Evolutionary conservation across 106 monocot genomes (phyloP), one percentile per base, ranked within the genome.

Genomic region (Allium fistulosum): DNA sequence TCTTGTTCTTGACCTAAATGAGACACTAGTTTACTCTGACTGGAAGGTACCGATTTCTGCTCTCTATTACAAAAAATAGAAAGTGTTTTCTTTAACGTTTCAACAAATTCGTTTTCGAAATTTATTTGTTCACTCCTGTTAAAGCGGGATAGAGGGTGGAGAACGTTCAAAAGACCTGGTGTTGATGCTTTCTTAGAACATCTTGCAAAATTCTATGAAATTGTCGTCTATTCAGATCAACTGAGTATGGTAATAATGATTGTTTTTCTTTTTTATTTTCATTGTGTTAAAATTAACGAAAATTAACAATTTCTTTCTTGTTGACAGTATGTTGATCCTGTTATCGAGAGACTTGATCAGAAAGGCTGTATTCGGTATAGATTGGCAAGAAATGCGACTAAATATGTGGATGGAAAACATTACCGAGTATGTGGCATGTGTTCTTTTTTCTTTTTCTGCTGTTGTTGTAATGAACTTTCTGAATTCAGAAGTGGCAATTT

Each of bases 121-220:
- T 65, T 17, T 66, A 37, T 2, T 69, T 16, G 17, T 17, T 14
- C 46, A n/a, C 69, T 46, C 57, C 71, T 62, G 74, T 47, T 61
- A 59, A 71, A 99, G 97, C 88, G 97, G 75, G 97, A 99, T 7
- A 87, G 97, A 76, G 97, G 97, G 50, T 99, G 97, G 97, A 84
- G 82, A 62, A 99, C 97, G 57, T 92, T 99, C 66, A 99, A 99
- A 77, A 87, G 92, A 65, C 92, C 97, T 17, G 97, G 97, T 53
- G 92, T 89, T 73, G 97, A 99, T 72, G 92, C 82, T 64, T 99
- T 99, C 62, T 72, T 99, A 61, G 97, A 99, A 63, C 97, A 89
- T 76, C 82, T 99, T 66, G 86, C 87, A 28, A 87, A 99, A 74
- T 93, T 93, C 27, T 99, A 93, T 81, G 97, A 99, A 77, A 85